These are phyloP conservation scores for Pestalotiopsis sp. DNA, from an alignment of 2,329 filamentous ascomycete species.

Conservation along the genomic window DNA sequence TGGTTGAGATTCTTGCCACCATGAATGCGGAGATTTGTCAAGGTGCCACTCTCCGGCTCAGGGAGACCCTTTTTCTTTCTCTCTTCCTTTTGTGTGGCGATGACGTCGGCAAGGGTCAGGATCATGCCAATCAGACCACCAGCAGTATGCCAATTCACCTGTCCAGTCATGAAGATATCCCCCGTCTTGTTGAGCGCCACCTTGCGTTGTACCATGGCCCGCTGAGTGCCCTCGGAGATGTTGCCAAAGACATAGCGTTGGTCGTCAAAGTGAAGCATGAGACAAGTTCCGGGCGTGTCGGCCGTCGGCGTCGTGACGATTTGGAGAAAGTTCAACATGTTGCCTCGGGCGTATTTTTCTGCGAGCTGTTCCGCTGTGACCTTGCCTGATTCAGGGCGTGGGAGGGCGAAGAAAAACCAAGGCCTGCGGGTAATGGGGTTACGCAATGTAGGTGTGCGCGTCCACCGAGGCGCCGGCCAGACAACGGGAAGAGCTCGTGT, in stretches of 20 bases:
- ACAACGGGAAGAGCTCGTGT: neutral
- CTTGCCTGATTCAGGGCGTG: neutral
- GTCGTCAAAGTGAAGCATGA: conserved; percentile 79
- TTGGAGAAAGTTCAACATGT: conserved; percentile 76
- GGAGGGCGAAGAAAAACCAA: neutral
- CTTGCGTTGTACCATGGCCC: conserved; percentile 71
- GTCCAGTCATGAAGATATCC: conserved; percentile 83
- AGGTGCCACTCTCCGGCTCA: conserved; percentile 16
- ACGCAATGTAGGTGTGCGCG: neutral
- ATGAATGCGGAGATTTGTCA: conserved; percentile 64
- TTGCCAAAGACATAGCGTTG: conserved; percentile 86
- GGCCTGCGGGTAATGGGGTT: neutral
- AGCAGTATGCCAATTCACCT: conserved; percentile 71
- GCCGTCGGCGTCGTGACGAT: conserved; percentile 81
- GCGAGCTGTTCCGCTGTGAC: neutral
- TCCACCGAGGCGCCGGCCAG: neutral
- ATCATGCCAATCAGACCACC: conserved; percentile 87
- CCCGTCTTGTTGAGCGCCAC: conserved; percentile 66
- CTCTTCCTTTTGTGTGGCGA: conserved; percentile 49
- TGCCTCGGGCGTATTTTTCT: conserved; percentile 14
- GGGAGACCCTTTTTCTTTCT: conserved; percentile 40
- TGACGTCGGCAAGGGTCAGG: conserved; percentile 76
- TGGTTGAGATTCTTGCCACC: conserved; percentile 82
- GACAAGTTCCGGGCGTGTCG: conserved; percentile 80
- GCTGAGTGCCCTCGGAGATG: conserved; percentile 81